Evolutionary conservation across 306 rosid genomes (phyloP), one percentile per base, ranked within the genome.

Genomic region (Rubus parviflorus): DNA sequence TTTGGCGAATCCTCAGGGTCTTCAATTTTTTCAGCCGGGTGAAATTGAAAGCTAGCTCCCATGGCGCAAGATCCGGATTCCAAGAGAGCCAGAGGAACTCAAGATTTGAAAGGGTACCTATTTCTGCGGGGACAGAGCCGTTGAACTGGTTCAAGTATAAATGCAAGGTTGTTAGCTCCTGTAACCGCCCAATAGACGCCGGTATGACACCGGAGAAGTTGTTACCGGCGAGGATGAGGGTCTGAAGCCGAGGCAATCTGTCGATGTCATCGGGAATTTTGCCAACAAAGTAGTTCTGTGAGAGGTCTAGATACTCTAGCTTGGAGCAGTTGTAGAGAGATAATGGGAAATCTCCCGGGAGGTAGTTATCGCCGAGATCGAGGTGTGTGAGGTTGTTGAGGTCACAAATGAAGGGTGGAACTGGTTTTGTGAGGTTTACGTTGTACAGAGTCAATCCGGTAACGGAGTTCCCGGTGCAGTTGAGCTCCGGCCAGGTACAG

Each of bases 401-500:
- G 58, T 89, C 88, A 80, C 91, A 93, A 25, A 93, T 56, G 87
- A 89, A 88, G 74, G 86, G 8, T 9, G 98, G 98, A 20, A 93
- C 53, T 9, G 74, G 8, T 0, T 30, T 30, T 30, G 35, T 22
- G 66, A 93, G 77, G 66, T 67, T 75, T 7, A 5, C 7, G 58
- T 58, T 20, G 12, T 1, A 0, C 8, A 91, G 53, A 14, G 9
- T 0, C 4, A 91, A 51, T 25, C 52, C 30, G 19, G 91, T 89
- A 85, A 93, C 82, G 2, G 89, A 86, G 60, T 69, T 74, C 23
- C 19, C 14, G 8, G 69, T 82, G 87, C 98, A 93, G 22, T 5
- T 82, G 75, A 91, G 80, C 75, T 83, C 92, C 4, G 81, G 80
- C 93, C 89, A 93, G 40, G 81, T 41, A 66, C 97, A 93, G 25